Evolutionary conservation across 2,329 filamentous ascomycete species (phyloP).

Genomic region (Plenodomus lindquistii): DNA sequence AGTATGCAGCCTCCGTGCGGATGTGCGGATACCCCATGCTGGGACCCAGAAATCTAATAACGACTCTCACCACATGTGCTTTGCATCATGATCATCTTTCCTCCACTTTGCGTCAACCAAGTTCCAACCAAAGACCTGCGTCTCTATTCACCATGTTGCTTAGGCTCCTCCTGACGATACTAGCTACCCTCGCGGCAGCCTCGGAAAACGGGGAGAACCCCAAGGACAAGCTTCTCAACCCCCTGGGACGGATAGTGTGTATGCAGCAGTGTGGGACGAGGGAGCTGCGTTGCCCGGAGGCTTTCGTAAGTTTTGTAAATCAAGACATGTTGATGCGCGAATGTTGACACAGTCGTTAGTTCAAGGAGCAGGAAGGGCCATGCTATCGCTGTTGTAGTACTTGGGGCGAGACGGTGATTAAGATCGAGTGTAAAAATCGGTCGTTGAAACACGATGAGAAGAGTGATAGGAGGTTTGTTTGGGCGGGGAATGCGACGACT

Average conservation of each 20-base stretch:
- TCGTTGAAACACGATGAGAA: not conserved
- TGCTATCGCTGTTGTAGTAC: conserved; percentile 5
- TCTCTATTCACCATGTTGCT: not conserved
- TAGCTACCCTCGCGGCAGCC: not conserved
- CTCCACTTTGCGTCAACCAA: not conserved
- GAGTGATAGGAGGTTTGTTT: not conserved
- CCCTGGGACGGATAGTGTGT: conserved; percentile 10
- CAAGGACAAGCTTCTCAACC: conserved; percentile 12
- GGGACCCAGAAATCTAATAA: not conserved
- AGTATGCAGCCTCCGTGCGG: not conserved
- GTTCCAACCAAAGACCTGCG: not conserved
- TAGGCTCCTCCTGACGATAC: not conserved
- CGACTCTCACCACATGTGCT: not conserved
- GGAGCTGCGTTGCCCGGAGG: conserved; percentile 8
- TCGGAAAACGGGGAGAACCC: conserved; percentile 2
- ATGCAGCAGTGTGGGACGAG: conserved; percentile 9
- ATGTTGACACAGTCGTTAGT: not conserved
- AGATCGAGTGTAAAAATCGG: conserved; percentile 1
- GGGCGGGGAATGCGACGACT: not conserved
- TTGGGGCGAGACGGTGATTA: conserved; percentile 8
- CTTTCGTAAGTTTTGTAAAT: conserved; percentile 5
- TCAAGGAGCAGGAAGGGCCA: not conserved
- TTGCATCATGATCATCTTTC: not conserved
- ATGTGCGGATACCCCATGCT: not conserved
- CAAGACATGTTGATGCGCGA: not conserved